phyloP scores from a whole-genome alignment of 495 filamentous ascomycete genomes.

The Aspergillus mulundensis region DNA sequence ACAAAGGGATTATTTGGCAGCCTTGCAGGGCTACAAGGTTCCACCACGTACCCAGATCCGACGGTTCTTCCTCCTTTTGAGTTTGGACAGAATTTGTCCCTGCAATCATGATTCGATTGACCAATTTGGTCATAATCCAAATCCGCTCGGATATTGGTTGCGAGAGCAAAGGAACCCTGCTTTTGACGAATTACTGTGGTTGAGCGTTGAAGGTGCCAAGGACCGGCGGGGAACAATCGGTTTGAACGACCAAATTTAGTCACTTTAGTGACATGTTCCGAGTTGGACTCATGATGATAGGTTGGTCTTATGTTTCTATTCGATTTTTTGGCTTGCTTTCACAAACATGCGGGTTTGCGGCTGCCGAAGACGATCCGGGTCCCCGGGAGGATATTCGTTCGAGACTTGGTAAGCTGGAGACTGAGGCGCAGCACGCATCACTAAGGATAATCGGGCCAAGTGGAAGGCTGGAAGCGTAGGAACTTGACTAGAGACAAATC shows the following conservation, averaged over 20 bases:
- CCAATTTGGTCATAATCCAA: too few relatives aligned
- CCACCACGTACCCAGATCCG: background rate
- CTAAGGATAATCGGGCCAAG: background rate
- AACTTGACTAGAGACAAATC: too few relatives aligned
- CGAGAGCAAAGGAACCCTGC: background rate
- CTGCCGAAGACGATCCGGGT: background rate
- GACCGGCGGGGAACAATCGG: background rate
- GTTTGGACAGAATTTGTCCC: background rate
- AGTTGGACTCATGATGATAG: background rate
- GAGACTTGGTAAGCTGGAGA: background rate
- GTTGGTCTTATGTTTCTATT: conserved; percentile 1
- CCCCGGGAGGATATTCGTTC: background rate
- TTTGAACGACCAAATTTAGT: conserved; percentile 3
- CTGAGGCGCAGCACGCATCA: conserved; percentile 7
- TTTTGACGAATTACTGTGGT: background rate
- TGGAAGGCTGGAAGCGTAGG: background rate
- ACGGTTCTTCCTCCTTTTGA: background rate
- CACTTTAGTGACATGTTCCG: background rate
- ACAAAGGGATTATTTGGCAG: background rate
- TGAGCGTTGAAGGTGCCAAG: background rate
- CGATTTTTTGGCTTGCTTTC: background rate
- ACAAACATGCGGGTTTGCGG: background rate
- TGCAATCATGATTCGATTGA: too few relatives aligned
- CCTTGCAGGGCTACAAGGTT: background rate
- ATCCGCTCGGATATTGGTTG: background rate